Base-by-base conservation (phyloP, 2,329 filamentous ascomycete species). In the Cladophialophora exuberans region DNA sequence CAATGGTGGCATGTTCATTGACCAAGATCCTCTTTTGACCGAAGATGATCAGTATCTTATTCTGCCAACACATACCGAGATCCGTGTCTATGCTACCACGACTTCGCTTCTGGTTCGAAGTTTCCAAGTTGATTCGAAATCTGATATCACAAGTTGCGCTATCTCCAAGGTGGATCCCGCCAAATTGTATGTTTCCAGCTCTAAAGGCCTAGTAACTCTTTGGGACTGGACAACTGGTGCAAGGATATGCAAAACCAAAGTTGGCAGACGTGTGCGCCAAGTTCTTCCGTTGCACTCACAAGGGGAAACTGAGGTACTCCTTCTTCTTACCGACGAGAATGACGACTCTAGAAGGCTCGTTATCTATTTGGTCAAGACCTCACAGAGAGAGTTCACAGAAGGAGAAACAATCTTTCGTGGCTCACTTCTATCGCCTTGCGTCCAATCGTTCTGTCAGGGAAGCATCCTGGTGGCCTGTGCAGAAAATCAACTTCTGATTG, bases 51-150 rank as follows among this genome's bases (percentile, higher is more conserved):
- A 79, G 74, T 81, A 87, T 71, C 70, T 97, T 33, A 85, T 97
- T 54, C 71, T 96, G 52, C 83, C 87, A 26, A 89, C 90, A 66
- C 82, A 85, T 57, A 86, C 83, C 23, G 86, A 87, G 7, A 78
- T 97, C 50, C 88, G 91, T 69, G 81, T 96, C 22, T 96, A 94
- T 72, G 88, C 89, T 1, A 83, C 89, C 25, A 78, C 83, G 61
- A 91, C 90, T 51, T 97, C 94, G 1, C 82, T 95, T 45, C 82
- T 95, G 18, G 78, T 90, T 41, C 85, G 90, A 62, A 83, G 85
- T 52, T 86, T 97, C 44, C 75, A 81, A 10, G 75, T 86, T 23
- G 70, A 73, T n/a, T 62, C 76, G 63, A 67, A 72, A 64, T 70
- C 76, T 18, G 70, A 67, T 9, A 73, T 86, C 18, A 72, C 76